Evolutionary conservation across 305 asterid species (phyloP).

Genomic region (Lippia alba): DNA sequence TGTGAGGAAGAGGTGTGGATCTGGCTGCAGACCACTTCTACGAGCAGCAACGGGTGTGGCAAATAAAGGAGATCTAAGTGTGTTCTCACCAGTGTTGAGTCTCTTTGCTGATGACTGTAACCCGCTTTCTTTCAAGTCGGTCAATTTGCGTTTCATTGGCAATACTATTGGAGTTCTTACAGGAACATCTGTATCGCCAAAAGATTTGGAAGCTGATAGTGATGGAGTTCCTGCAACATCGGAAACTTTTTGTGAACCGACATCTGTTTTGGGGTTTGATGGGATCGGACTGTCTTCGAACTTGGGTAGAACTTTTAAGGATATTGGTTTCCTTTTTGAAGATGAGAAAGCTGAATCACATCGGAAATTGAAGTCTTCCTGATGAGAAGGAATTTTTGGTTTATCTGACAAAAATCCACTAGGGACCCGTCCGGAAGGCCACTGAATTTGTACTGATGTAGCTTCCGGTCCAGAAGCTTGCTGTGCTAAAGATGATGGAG

Average conservation of each 20-base stretch:
- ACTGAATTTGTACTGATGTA: slow-evolving; percentile 68
- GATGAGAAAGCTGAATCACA: slow-evolving; percentile 55
- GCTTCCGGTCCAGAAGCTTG: slow-evolving; percentile 77
- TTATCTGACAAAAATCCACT: slow-evolving; percentile 77
- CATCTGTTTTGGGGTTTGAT: slow-evolving; percentile 50
- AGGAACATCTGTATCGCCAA: slow-evolving; percentile 59
- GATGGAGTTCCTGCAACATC: slow-evolving; percentile 58
- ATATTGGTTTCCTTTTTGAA: slow-evolving; percentile 59
- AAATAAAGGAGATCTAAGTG: slow-evolving; percentile 62
- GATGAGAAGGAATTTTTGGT: slow-evolving; percentile 46
- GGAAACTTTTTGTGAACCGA: slow-evolving; percentile 46
- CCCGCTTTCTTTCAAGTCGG: slow-evolving; percentile 70
- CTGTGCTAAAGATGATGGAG: slow-evolving; percentile 84
- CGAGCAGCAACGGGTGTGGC: slow-evolving; percentile 59
- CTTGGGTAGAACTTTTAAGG: slow-evolving; percentile 48
- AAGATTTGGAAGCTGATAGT: slow-evolving; percentile 48
- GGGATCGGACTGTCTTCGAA: slow-evolving; percentile 56
- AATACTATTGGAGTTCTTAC: slow-evolving; percentile 77
- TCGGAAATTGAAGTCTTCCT: slow-evolving; percentile 56
- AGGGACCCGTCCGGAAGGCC: slow-evolving; percentile 89
- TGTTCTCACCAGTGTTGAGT: slow-evolving; percentile 71
- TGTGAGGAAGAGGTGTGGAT: slow-evolving; percentile 52
- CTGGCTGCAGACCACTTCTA: slow-evolving; percentile 60
- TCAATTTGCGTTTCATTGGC: slow-evolving; percentile 85
- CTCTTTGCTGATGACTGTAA: slow-evolving; percentile 62